Evolutionary conservation across 2,329 filamentous ascomycete genomes (phyloP).

Genomic region (Lomentospora prolificans): DNA sequence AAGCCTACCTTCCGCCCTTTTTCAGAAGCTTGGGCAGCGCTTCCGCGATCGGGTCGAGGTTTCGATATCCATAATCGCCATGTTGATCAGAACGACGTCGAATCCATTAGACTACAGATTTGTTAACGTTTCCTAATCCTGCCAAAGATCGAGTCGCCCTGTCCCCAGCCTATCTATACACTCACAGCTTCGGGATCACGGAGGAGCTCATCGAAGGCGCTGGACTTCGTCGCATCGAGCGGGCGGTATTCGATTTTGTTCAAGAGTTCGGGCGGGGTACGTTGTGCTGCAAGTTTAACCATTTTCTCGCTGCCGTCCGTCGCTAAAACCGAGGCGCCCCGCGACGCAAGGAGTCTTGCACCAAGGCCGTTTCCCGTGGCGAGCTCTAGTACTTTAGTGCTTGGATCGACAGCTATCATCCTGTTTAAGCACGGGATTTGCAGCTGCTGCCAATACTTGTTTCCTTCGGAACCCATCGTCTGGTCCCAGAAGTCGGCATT

Average conservation of each 20-base stretch:
- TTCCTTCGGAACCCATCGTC: constrained; percentile 27
- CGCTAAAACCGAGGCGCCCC: constrained; percentile 28
- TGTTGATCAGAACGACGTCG: constrained; percentile 36
- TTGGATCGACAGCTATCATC: constrained; percentile 19
- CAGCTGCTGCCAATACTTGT: constrained; percentile 33
- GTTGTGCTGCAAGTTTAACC: constrained; percentile 23
- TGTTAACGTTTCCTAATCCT: not conserved
- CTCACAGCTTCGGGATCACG: not conserved
- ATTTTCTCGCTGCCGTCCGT: constrained; percentile 33
- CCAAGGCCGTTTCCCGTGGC: constrained; percentile 39
- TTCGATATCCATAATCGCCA: constrained; percentile 38
- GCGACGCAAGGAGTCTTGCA: constrained; percentile 30
- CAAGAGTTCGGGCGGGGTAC: not conserved
- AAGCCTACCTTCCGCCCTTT: constrained; percentile 28
- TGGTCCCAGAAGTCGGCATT: constrained; percentile 34
- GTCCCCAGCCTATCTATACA: too few species aligned
- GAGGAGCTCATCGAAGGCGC: not conserved
- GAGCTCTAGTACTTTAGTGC: constrained; percentile 31
- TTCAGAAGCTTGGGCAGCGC: constrained; percentile 30
- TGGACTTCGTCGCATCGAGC: not conserved
- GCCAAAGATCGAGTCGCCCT: too few species aligned
- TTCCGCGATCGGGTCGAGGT: constrained; percentile 30
- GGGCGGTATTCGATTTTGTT: not conserved
- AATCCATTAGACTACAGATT: constrained; percentile 19
- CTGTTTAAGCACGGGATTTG: constrained; percentile 29